phyloP scores from a whole-genome alignment of 2,329 filamentous ascomycete species.

The Macroventuria anomochaeta region DNA sequence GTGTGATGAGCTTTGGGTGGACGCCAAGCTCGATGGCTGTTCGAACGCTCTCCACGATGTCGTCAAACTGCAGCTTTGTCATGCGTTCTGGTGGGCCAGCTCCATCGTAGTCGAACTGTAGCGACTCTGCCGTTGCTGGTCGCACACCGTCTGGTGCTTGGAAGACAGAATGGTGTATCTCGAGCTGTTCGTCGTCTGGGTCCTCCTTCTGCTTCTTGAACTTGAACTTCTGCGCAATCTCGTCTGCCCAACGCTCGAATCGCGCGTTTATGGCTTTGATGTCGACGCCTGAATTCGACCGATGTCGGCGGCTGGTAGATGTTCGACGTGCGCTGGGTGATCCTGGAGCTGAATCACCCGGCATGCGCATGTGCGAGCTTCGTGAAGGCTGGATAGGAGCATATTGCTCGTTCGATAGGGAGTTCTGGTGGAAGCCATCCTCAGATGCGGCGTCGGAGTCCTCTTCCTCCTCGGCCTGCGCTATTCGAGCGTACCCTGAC shows the following conservation, averaged over 20 bases:
- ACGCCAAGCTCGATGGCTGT: slow-evolving; percentile 87
- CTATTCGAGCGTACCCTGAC: slow-evolving; percentile 60
- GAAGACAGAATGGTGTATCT: slow-evolving; percentile 98
- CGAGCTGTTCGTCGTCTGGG: slow-evolving; percentile 78
- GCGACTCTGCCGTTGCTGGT: slow-evolving; percentile 76
- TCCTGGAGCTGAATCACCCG: slow-evolving; percentile 39
- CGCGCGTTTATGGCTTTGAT: slow-evolving; percentile 98
- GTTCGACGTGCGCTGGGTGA: slow-evolving; percentile 42
- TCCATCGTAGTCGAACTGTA: slow-evolving; percentile 63
- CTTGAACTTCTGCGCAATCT: slow-evolving; percentile 97
- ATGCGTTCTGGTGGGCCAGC: slow-evolving; percentile 67
- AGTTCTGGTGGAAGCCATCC: slow-evolving; percentile 48
- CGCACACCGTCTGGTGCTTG: slow-evolving; percentile 87
- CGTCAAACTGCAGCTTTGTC: slow-evolving; percentile 82
- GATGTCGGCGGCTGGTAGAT: slow-evolving; percentile 54
- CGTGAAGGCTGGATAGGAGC: slow-evolving; percentile 57
- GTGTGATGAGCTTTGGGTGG: slow-evolving; percentile 94
- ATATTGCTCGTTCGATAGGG: slow-evolving; percentile 51
- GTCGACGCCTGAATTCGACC: slow-evolving; percentile 89
- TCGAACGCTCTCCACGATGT: slow-evolving; percentile 87
- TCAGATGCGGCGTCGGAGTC: slow-evolving; percentile 49
- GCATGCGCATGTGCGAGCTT: slow-evolving; percentile 53
- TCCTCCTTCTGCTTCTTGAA: slow-evolving; percentile 77
- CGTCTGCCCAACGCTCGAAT: slow-evolving; percentile 94
- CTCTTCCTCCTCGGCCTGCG: slow-evolving; percentile 60